These are phyloP conservation scores for Phalaenopsis aphrodite DNA, from an alignment of 106 monocot species.

Conservation along the genomic window DNA sequence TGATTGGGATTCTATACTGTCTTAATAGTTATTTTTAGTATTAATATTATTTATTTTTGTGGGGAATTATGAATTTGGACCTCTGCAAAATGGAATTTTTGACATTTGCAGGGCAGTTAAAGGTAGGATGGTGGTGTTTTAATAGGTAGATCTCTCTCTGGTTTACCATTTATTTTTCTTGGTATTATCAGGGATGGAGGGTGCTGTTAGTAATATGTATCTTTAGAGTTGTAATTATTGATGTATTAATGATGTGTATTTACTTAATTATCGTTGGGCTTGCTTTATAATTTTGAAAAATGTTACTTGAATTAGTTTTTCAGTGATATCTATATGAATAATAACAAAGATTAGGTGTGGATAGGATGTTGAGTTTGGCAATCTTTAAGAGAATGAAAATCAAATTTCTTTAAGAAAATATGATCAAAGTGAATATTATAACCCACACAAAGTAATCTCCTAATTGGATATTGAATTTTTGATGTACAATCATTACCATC, in stretches of 20 bases:
- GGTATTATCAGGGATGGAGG: neutral
- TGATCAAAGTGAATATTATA: no score
- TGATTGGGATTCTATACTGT: constrained; percentile 22
- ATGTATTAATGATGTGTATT: neutral
- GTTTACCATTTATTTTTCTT: neutral
- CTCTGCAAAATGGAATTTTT: constrained; percentile 4
- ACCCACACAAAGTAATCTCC: no score
- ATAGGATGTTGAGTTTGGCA: no score
- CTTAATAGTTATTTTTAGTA: neutral
- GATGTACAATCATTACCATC: no score
- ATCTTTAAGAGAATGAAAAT: no score
- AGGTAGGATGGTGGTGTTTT: neutral
- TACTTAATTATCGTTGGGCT: neutral
- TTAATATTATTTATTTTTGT: neutral
- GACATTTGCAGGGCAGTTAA: neutral
- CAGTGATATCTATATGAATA: no score
- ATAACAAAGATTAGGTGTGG: no score
- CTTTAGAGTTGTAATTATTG: neutral
- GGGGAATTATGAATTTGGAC: neutral
- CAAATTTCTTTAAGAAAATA: no score
- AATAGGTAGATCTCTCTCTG: neutral
- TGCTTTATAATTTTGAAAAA: no score
- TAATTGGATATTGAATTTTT: no score
- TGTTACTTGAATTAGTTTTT: no score
- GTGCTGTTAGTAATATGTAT: neutral